Conservation (phyloP, 345 rosid genomes). For the Brassica carinata region DNA sequence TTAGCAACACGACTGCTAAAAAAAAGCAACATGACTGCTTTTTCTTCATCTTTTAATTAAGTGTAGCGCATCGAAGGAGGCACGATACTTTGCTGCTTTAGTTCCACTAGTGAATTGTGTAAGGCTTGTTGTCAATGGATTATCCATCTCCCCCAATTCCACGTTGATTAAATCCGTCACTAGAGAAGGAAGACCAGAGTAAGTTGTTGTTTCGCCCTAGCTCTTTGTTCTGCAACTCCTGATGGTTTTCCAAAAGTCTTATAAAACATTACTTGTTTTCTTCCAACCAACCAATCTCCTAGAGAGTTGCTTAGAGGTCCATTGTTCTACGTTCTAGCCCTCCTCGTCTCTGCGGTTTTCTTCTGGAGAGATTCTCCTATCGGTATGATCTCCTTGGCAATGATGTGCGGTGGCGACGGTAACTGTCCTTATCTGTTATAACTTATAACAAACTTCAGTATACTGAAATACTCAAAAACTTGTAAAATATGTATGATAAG, state of each 20-base stretch:
- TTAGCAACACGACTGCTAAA: background rate
- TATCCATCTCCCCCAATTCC: constrained; percentile 54
- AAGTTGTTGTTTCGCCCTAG: constrained; percentile 1
- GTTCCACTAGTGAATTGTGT: constrained; percentile 74
- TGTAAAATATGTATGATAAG: background rate
- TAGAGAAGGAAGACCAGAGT: constrained; percentile 84
- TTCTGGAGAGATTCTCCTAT: constrained; percentile 95
- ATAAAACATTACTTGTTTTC: too few relatives aligned
- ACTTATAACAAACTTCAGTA: background rate
- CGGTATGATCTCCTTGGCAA: constrained; percentile 70
- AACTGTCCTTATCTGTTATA: background rate
- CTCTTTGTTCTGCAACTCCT: background rate
- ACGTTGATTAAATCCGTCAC: constrained; percentile 75
- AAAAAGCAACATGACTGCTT: constrained; percentile 32
- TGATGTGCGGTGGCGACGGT: constrained; percentile 99
- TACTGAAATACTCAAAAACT: background rate
- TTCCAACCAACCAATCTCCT: background rate
- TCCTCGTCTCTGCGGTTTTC: constrained; percentile 17
- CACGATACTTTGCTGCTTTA: constrained; percentile 79
- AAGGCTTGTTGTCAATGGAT: constrained; percentile 69
- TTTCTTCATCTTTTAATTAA: constrained; percentile 38
- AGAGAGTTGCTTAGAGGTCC: constrained; percentile 96
- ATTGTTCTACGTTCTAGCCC: constrained; percentile 60
- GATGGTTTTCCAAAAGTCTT: too few relatives aligned
- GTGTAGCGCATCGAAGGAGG: constrained; percentile 66